Evolutionary conservation across 1,284 basidiomycete genomes (phyloP).

Genomic region (Ganoderma sinense): DNA sequence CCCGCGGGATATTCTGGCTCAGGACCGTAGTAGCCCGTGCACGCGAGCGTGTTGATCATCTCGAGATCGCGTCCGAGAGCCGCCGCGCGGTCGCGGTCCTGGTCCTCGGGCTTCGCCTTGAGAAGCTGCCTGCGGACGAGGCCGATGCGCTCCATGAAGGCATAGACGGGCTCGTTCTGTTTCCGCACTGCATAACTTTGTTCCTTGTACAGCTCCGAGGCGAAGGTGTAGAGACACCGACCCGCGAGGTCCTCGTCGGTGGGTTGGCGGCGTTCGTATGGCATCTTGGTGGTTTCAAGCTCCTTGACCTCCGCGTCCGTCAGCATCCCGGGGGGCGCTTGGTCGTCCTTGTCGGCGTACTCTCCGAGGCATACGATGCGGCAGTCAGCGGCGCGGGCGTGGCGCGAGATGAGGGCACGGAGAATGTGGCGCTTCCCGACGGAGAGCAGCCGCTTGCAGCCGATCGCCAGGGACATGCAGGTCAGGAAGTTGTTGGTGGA

Average conservation of each 20-base stretch:
- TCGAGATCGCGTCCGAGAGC: too few species aligned
- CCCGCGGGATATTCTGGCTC: background rate
- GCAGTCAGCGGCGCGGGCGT: conserved; percentile 13
- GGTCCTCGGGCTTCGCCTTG: background rate
- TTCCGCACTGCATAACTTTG: background rate
- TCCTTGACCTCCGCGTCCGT: conserved; percentile 13
- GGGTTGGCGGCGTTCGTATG: background rate
- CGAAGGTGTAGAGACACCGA: too few species aligned
- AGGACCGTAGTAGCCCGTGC: too few species aligned
- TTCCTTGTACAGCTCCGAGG: background rate
- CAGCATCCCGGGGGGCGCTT: conserved; percentile 17
- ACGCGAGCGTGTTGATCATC: too few species aligned
- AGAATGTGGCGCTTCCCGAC: conserved; percentile 14
- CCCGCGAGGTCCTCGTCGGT: background rate
- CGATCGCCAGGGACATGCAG: background rate
- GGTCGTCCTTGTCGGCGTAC: conserved; percentile 3
- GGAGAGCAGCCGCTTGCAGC: conserved; percentile 19
- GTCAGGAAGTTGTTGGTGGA: background rate
- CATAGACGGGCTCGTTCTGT: too few species aligned
- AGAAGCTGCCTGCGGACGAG: too few species aligned
- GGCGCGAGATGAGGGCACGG: background rate
- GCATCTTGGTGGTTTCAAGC: background rate
- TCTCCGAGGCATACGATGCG: conserved; percentile 30
- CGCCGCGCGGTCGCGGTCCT: background rate
- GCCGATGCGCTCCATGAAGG: too few species aligned